Evolutionary conservation across 1,284 basidiomycete genomes (phyloP).

Genomic region (Trametes pubescens): DNA sequence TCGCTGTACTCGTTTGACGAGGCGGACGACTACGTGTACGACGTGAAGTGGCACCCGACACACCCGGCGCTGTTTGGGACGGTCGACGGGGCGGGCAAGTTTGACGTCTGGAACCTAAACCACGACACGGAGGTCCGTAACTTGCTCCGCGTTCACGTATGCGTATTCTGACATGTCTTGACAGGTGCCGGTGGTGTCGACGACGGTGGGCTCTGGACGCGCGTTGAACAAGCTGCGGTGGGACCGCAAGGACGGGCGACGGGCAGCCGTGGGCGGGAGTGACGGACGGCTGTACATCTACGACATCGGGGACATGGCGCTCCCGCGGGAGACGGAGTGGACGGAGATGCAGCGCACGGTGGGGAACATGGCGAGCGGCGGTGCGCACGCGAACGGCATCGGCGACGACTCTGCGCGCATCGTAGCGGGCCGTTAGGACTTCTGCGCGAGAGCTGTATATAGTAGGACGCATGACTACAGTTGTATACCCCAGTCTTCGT

Average conservation of each 20-base stretch:
- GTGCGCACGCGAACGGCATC: constrained; percentile 60
- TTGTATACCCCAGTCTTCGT: neutral
- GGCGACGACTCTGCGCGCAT: constrained; percentile 55
- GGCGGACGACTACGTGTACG: constrained; percentile 98
- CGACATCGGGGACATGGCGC: constrained; percentile 90
- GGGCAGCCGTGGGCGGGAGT: constrained; percentile 88
- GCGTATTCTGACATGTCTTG: neutral
- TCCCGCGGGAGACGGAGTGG: constrained; percentile 90
- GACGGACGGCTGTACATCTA: constrained; percentile 95
- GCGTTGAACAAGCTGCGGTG: constrained; percentile 97
- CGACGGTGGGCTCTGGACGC: constrained; percentile 71
- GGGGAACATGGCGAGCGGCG: constrained; percentile 65
- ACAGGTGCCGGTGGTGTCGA: constrained; percentile 85
- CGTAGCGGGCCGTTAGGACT: constrained; percentile 52
- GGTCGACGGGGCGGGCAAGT: constrained; percentile 93
- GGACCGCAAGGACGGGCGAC: constrained; percentile 87
- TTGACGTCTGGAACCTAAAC: constrained; percentile 98
- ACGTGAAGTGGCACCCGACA: constrained; percentile 95
- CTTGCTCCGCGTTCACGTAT: neutral
- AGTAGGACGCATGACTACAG: neutral
- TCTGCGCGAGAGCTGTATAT: neutral
- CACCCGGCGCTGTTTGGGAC: constrained; percentile 95
- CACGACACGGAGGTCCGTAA: constrained; percentile 87
- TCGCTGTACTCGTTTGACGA: constrained; percentile 95
- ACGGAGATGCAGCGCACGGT: constrained; percentile 87